Base-by-base conservation (phyloP, 176 grass and related monocot genomes). In the Triticum urartu region DNA sequence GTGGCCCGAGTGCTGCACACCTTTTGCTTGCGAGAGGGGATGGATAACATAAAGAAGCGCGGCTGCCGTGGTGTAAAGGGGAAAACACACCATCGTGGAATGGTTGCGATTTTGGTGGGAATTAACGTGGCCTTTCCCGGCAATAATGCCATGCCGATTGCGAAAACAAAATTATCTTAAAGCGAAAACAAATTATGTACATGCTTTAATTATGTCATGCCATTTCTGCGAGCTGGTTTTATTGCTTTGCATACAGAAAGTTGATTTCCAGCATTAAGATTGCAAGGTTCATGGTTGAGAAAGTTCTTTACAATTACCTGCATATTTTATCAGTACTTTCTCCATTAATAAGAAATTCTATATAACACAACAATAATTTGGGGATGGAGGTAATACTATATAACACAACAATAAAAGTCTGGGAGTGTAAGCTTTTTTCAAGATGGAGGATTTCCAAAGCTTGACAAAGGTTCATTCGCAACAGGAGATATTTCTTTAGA, bases 41-140 rank as follows among this genome's bases (percentile, higher is more conserved):
- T 38, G 70, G 69, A 82, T 82, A 59, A 5, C 79, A 39, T 87
- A 82, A 79, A 87, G 2, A 74, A 74, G 9, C 25, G 6, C 42
- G 15, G 32, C 15, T 33, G n/a, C 22, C 13, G n/a, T 39, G 74
- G 75, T 84, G 81, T 54, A 80, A 85, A 89, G 76, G 54, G 4
- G 3, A 2, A 9, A 72, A 45, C 48, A 39, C 64, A 36, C 17
- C 32, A 42, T 18, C 72, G 26, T 75, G 72, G 72, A 17, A 15
- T 18, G 58, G 22, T 32, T 66, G 67, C 87, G 1, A 5, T n/a
- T 52, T 79, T 1, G 22, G 32, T 25, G 4, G 4, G 30, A 3
- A 18, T 9, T 42, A 39, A 38, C 61, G 48, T 61, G 79, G 24
- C 17, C 3, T 12, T 15, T 15, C 7, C 59, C 25, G 0, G 11